Evolutionary conservation across 257 asterid species (phyloP).

Genomic region (Cruciata laevipes): DNA sequence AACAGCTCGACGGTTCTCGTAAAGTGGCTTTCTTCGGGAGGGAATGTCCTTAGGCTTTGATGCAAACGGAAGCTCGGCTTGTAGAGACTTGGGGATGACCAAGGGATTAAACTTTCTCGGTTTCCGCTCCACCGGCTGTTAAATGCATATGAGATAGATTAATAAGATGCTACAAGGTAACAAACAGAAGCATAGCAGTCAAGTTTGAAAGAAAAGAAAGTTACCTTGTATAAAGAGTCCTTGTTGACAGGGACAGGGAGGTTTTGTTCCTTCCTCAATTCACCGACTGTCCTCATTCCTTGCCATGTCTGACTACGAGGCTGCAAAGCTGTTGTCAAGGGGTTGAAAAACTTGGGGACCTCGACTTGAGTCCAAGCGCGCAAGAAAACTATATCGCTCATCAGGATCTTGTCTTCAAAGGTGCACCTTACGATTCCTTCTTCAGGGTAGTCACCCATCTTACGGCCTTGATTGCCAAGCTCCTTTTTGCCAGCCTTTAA

Average conservation of each 20-base stretch:
- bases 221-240: slow-evolving; percentile 82
- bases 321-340: slow-evolving; percentile 88
- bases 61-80: slow-evolving; percentile 63
- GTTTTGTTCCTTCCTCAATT: slow-evolving; percentile 67
- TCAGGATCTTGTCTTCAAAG: slow-evolving; percentile 85
- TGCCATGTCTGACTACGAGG: slow-evolving; percentile 74
- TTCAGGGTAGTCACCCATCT: slow-evolving; percentile 68
- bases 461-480: slow-evolving; percentile 59
- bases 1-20: slow-evolving; percentile 63
- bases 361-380: slow-evolving; percentile 99
- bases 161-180: too few relatives aligned
- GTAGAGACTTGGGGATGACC: slow-evolving; percentile 69
- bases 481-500: slow-evolving; percentile 90
- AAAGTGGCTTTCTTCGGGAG: slow-evolving; percentile 32
- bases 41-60: slow-evolving; percentile 75
- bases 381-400: slow-evolving; percentile 86
- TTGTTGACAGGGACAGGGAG: slow-evolving; percentile 72
- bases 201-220: too few relatives aligned
- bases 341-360: slow-evolving; percentile 77
- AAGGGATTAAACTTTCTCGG: slow-evolving; percentile 71
- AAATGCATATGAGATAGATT: too few relatives aligned
- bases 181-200: slow-evolving; percentile 7
- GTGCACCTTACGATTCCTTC: slow-evolving; percentile 98
- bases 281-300: slow-evolving; percentile 92
- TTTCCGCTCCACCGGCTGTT: slow-evolving; percentile 82